A percentile compares a stretch with the other conserved stretches of the same genome.
Conservation (phyloP, 352 stramenopile species). For the Peronospora destructor region DNA sequence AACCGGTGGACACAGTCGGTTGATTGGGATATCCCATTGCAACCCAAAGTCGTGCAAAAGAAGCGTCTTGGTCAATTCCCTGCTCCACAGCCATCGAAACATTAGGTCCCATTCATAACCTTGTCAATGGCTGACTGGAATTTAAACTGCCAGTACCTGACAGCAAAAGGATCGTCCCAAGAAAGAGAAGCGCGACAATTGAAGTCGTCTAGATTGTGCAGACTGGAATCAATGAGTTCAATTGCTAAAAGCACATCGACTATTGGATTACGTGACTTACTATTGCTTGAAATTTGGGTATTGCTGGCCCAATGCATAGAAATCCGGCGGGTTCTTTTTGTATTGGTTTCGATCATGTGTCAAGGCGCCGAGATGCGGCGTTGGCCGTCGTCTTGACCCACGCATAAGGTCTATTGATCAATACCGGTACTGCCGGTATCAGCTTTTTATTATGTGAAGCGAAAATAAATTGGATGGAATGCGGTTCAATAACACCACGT, state of each 20-base stretch:
- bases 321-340: slow-evolving; percentile 56
- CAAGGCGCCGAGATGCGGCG: slow-evolving; percentile 51
- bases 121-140: background rate
- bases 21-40: slow-evolving; percentile 86
- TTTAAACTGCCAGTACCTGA: slow-evolving; percentile 31
- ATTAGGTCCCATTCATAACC: background rate
- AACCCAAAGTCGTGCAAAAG: slow-evolving; percentile 88
- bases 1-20: slow-evolving; percentile 92
- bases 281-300: slow-evolving; percentile 61
- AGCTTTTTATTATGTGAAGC: background rate
- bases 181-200: slow-evolving; percentile 49
- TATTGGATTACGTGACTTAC: slow-evolving; percentile 26
- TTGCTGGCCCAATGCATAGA: slow-evolving; percentile 56
- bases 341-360: slow-evolving; percentile 77
- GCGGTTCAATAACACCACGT: background rate
- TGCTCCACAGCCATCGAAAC: slow-evolving; percentile 25
- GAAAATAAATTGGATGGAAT: background rate
- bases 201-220: slow-evolving; percentile 53
- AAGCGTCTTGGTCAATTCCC: slow-evolving; percentile 89
- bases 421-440: background rate
- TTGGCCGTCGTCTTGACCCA: slow-evolving; percentile 43
- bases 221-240: slow-evolving; percentile 21
- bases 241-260: background rate
- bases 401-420: slow-evolving; percentile 20
- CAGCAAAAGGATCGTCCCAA: slow-evolving; percentile 75